Percentiles rank a stretch among this genome's conserved stretches.
These are phyloP conservation scores for Pestalotiopsis sp. DNA, from an alignment of 2,329 filamentous ascomycete genomes.

Conservation along the genomic window DNA sequence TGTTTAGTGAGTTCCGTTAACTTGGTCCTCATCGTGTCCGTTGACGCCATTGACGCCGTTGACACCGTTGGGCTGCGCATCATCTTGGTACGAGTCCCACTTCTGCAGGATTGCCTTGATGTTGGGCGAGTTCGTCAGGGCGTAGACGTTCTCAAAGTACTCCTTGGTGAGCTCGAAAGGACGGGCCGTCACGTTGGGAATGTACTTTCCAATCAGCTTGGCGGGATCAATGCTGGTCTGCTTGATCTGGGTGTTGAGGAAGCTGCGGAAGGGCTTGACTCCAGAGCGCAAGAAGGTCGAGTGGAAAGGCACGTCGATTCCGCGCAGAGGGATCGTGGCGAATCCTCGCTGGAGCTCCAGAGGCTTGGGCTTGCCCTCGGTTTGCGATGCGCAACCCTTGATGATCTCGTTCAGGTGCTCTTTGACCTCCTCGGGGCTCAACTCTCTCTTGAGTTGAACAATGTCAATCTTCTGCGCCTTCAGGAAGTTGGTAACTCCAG, in stretches of 20 bases:
- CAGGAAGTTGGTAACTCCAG: constrained; percentile 88
- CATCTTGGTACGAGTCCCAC: constrained; percentile 74
- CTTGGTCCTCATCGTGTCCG: constrained; percentile 32
- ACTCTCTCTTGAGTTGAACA: constrained; percentile 83
- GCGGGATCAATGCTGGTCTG: constrained; percentile 97
- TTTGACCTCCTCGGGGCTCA: constrained; percentile 90
- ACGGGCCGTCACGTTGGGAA: constrained; percentile 95
- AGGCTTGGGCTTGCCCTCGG: constrained; percentile 84
- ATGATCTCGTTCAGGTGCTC: constrained; percentile 90
- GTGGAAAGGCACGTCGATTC: constrained; percentile 99
- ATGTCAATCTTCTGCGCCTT: constrained; percentile 98
- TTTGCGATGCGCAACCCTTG: constrained; percentile 82
- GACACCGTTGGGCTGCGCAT: constrained; percentile 33
- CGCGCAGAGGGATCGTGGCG: constrained; percentile 93
- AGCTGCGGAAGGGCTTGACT: constrained; percentile 98
- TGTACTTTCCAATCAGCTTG: constrained; percentile 98
- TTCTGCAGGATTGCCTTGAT: constrained; percentile 84
- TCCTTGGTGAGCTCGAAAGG: constrained; percentile 96
- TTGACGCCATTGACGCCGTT: constrained; percentile 39
- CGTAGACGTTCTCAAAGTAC: constrained; percentile 99
- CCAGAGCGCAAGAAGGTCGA: constrained; percentile 96
- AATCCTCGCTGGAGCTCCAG: constrained; percentile 92
- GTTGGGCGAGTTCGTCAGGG: constrained; percentile 80
- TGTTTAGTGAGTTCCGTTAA: constrained; percentile 23
- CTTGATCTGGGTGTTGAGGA: constrained; percentile 99